Evolutionary conservation across 129 eudicot genomes (phyloP), one percentile per base, ranked within the genome.

Genomic region (Artemisia argyi): DNA sequence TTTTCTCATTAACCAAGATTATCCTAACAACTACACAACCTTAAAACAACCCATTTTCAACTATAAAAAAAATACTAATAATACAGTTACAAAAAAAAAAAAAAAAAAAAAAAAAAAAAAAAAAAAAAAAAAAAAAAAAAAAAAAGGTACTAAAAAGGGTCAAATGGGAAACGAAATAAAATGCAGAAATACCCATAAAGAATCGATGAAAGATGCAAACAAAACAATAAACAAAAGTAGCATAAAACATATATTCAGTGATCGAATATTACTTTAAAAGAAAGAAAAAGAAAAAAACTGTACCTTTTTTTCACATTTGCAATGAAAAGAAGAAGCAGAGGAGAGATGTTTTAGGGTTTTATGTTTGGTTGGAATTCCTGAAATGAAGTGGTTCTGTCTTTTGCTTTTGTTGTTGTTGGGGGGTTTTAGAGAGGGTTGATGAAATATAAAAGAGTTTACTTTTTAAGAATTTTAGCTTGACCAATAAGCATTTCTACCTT

Each of bases 261-360:
- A 59, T 72, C 26, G 24, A 35, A 35, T 1, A 12, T 39, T 74
- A 4, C 26, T 5, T 11, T 39, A 7, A 39, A 1, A 18, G 15
- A 22, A 65, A n/a, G 42, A 52, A 1, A 13, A 17, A 8, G 0
- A 18, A 55, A 26, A 61, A 32, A 69, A 50, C 49, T 77, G 20
- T 69, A 69, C 81, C 81, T 68, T 68, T 28, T 39, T 54, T 19
- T 57, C 30, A 58, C 74, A 68, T 16, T 67, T 26, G 63, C 69
- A 61, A 35, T 77, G 69, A 47, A 51, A 39, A 58, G 69, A 68
- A 69, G 18, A 48, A 68, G 75, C 3, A 68, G 17, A 16, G 18
- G 18, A 30, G 51, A 2, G 17, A 2, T 0, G 39, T 13, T 57
- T 15, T 55, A 76, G 69, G 58, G 61, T 47, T 58, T 57, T 12